Evolutionary conservation across 2,329 filamentous ascomycete species (phyloP), one percentile per base, ranked within the genome.

Genomic region (Aspergillus carbonarius): DNA sequence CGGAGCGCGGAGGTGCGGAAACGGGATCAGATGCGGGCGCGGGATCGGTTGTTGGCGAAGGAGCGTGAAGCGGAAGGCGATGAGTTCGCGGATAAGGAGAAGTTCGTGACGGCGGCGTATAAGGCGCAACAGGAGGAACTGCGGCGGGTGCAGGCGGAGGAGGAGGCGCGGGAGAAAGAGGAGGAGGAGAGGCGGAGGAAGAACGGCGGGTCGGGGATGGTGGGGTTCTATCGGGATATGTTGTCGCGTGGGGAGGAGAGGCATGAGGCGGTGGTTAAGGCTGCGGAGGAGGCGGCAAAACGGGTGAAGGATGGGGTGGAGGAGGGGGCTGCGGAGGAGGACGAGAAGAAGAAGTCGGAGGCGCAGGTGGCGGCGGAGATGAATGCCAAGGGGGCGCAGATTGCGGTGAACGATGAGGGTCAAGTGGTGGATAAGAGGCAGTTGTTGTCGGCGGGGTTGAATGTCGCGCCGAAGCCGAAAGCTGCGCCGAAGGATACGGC

Each of bases 31-130:
- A 71, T 85, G 51, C 79, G 85, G 7, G 86, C 86, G 17, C 79
- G 81, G 35, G 86, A 88, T 68, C 85, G 86, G 61, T 69, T 85
- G 58, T 67, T 88, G 12, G 81, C 84, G 53, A 80, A 80, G 58
- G 86, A 88, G 67, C 79, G 86, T 27, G 86, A 88, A 65, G 82
- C 81, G 0, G 86, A 88, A 67, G 86, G 85, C n/a, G 86, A 88
- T 50, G 84, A 85, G 60, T 88, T 86, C 60, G 84, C 81, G 0
- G 86, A 87, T 65, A 88, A 87, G 69, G 86, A 88, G 71, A 87
- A 83, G 68, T 88, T 88, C 61, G 86, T 88, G 42, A 88, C 86
- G 1, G 78, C 79, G 1, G 85, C 86, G 35, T 88, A 88, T 72
- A 87, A 87, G 71, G 77, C 79, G 60, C 85, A 88, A 67, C 85